Conservation (phyloP, 768 basidiomycete genomes). For the Cantharellus cinnabarinus region DNA sequence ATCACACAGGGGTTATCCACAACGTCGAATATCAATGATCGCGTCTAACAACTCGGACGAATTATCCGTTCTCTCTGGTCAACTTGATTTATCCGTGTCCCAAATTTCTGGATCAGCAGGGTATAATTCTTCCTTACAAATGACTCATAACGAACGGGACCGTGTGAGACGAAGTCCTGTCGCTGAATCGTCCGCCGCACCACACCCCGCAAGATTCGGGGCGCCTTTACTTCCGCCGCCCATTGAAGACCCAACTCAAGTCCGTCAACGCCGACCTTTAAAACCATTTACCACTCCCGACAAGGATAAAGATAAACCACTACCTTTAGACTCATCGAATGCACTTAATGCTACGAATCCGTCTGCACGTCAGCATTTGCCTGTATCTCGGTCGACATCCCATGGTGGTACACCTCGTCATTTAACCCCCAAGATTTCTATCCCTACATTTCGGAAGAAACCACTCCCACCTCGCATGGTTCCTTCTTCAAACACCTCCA, state of each 20-base stretch:
- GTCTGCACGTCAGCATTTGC: too few relatives aligned
- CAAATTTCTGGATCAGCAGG: conserved; percentile 24
- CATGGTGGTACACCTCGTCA: too few relatives aligned
- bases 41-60: conserved; percentile 44
- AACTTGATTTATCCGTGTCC: conserved; percentile 29
- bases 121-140: conserved; percentile 24
- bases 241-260: too few relatives aligned
- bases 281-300: too few relatives aligned
- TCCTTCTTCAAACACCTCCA: background rate
- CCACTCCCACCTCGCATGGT: background rate
- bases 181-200: conserved; percentile 24
- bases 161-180: conserved; percentile 43
- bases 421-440: too few relatives aligned
- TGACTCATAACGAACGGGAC: conserved; percentile 17
- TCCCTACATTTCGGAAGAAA: background rate
- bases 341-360: too few relatives aligned
- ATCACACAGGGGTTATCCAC: background rate
- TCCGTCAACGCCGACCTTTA: too few relatives aligned
- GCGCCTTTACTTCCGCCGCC: too few relatives aligned
- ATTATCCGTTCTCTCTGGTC: conserved; percentile 20
- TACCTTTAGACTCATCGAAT: too few relatives aligned
- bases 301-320: too few relatives aligned
- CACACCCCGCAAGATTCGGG: too few relatives aligned
- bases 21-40: conserved; percentile 10
- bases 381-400: too few relatives aligned